Conservation (phyloP, 164 flowering plant species). For the Euptelea pleiosperma region DNA sequence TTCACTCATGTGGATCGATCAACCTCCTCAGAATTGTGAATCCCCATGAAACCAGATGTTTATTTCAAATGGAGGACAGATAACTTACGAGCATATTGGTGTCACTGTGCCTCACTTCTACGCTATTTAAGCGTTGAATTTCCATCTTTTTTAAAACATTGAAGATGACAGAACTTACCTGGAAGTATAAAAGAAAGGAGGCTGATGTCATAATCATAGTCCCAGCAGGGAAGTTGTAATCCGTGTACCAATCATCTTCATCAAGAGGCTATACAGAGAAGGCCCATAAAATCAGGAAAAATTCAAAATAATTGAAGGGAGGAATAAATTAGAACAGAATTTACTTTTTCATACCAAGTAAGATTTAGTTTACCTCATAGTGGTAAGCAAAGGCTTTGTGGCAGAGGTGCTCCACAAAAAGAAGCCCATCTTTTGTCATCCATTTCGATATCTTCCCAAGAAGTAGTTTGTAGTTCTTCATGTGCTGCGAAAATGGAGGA, state of each 20-base stretch:
- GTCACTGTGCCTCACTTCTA: no score
- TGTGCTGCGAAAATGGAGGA: conserved; percentile 9
- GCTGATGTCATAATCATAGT: conserved; percentile 2
- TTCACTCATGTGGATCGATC: no score
- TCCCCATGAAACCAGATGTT: no score
- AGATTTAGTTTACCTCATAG: conserved; percentile 4
- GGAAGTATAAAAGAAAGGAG: conserved; percentile 15
- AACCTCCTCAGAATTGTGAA: no score
- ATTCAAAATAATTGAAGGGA: neutral
- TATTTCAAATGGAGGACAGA: no score
- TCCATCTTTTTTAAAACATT: no score
- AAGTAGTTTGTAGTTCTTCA: conserved; percentile 15
- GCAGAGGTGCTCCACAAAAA: conserved; percentile 19
- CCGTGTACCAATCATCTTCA: conserved; percentile 20
- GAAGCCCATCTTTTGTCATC: conserved; percentile 11
- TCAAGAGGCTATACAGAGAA: conserved; percentile 12
- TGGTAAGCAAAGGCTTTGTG: conserved; percentile 14
- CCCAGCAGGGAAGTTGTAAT: conserved; percentile 10
- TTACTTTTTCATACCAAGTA: neutral
- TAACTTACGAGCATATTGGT: no score
- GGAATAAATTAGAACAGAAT: neutral
- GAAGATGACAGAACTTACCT: conserved; percentile 8
- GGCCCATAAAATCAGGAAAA: neutral
- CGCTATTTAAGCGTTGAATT: no score
- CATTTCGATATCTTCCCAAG: conserved; percentile 12